These are phyloP conservation scores for Rachicladosporium sp. DNA, from an alignment of 2,329 filamentous ascomycete species.

Conservation along the genomic window DNA sequence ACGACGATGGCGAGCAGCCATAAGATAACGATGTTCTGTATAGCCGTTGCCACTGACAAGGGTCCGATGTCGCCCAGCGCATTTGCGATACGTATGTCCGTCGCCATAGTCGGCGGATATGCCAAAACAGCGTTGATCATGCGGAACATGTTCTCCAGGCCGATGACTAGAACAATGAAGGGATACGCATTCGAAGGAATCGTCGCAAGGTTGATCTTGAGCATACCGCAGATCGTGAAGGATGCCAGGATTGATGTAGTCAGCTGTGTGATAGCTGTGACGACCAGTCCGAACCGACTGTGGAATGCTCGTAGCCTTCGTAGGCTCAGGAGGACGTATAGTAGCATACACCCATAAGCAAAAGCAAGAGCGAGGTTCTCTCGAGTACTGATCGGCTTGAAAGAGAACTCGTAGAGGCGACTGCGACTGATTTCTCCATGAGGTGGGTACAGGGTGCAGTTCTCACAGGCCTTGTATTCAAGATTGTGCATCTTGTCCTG, in stretches of 20 bases:
- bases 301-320: slow-evolving; percentile 62
- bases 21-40: slow-evolving; percentile 57
- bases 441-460: slow-evolving; percentile 55
- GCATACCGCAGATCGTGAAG: slow-evolving; percentile 65
- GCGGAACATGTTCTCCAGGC: slow-evolving; percentile 61
- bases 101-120: slow-evolving; percentile 56
- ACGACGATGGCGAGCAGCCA: slow-evolving; percentile 54
- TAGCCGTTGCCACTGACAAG: slow-evolving; percentile 53
- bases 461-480: slow-evolving; percentile 35
- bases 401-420: slow-evolving; percentile 66
- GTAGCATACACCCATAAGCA: slow-evolving; percentile 50
- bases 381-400: slow-evolving; percentile 56
- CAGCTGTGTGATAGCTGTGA: slow-evolving; percentile 56
- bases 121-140: slow-evolving; percentile 66
- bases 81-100: slow-evolving; percentile 56
- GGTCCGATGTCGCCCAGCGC: slow-evolving; percentile 64
- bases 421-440: slow-evolving; percentile 43
- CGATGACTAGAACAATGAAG: slow-evolving; percentile 61
- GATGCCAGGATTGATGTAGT: slow-evolving; percentile 62
- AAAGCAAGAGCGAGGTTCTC: slow-evolving; percentile 53
- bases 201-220: slow-evolving; percentile 62
- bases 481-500: slow-evolving; percentile 46
- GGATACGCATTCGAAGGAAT: slow-evolving; percentile 66
- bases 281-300: slow-evolving; percentile 58
- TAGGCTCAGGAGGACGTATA: slow-evolving; percentile 56